A percentile compares a stretch with the other conserved stretches of the same genome.
Conservation (phyloP, 495 filamentous ascomycete genomes). For the Tuber melanosporum region DNA sequence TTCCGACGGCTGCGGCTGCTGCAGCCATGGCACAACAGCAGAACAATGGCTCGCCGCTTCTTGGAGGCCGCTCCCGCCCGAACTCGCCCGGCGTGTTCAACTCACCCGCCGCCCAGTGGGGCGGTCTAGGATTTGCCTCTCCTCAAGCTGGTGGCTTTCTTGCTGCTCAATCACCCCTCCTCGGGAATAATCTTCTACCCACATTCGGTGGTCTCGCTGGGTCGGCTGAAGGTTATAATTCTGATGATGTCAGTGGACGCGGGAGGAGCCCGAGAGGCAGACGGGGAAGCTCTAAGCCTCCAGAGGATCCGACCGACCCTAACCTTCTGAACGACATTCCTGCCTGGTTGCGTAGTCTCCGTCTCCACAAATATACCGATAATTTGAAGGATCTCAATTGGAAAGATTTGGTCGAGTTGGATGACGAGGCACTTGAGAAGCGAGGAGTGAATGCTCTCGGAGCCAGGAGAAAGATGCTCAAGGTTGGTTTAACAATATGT, state of each 20-base stretch:
- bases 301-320: slow-evolving; percentile 93
- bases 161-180: slow-evolving; percentile 70
- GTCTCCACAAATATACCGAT: slow-evolving; percentile 97
- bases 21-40: slow-evolving; percentile 79
- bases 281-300: slow-evolving; percentile 91
- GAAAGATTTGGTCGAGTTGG: slow-evolving; percentile 85
- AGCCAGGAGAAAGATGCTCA: slow-evolving; percentile 94
- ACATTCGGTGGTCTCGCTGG: slow-evolving; percentile 61
- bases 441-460: slow-evolving; percentile 92
- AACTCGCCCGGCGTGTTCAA: slow-evolving; percentile 85
- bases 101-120: slow-evolving; percentile 59
- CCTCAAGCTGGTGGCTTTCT: slow-evolving; percentile 95
- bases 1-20: slow-evolving; percentile 74
- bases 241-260: slow-evolving; percentile 82
- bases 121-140: slow-evolving; percentile 69
- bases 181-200: slow-evolving; percentile 66
- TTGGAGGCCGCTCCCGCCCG: slow-evolving; percentile 78
- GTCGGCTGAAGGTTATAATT: slow-evolving; percentile 79
- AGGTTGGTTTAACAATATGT: slow-evolving; percentile 52
- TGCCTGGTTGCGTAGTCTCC: slow-evolving; percentile 86
- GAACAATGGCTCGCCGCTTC: slow-evolving; percentile 47
- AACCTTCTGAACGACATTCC: slow-evolving; percentile 90
- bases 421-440: slow-evolving; percentile 88
- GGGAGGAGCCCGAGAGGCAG: slow-evolving; percentile 89
- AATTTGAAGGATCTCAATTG: slow-evolving; percentile 95